Evolutionary conservation across 441 rosid species (phyloP).

Genomic region (Corymbia citriodora): DNA sequence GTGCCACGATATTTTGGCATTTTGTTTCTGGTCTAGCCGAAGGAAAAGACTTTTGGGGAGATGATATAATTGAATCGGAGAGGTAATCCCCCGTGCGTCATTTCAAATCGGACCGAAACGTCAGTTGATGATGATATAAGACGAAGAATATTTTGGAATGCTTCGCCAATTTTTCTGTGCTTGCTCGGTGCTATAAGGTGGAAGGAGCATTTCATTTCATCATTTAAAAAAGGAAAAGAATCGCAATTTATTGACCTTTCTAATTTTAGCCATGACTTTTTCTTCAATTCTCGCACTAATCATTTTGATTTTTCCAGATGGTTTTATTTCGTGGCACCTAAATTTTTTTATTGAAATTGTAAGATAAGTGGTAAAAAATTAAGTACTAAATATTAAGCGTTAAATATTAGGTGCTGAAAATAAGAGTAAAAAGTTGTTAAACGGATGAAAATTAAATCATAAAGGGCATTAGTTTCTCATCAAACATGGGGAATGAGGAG

Average conservation of each 20-base stretch:
- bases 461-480: background rate
- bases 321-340: background rate
- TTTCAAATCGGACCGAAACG: background rate
- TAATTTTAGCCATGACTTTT: background rate
- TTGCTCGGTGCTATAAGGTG: background rate
- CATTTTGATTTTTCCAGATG: background rate
- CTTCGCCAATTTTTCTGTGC: background rate
- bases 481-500: background rate
- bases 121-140: background rate
- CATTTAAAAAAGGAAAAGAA: background rate
- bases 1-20: background rate
- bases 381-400: no score
- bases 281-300: no score
- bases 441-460: background rate
- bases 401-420: background rate
- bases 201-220: background rate
- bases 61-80: background rate
- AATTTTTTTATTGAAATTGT: background rate
- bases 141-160: background rate
- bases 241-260: background rate
- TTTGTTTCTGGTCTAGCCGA: background rate
- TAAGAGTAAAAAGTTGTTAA: background rate
- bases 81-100: background rate
- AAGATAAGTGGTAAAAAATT: background rate
- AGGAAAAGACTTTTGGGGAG: background rate